Conservation (phyloP, 1,284 basidiomycete genomes). For the Cystobasidiaceae sp. region DNA sequence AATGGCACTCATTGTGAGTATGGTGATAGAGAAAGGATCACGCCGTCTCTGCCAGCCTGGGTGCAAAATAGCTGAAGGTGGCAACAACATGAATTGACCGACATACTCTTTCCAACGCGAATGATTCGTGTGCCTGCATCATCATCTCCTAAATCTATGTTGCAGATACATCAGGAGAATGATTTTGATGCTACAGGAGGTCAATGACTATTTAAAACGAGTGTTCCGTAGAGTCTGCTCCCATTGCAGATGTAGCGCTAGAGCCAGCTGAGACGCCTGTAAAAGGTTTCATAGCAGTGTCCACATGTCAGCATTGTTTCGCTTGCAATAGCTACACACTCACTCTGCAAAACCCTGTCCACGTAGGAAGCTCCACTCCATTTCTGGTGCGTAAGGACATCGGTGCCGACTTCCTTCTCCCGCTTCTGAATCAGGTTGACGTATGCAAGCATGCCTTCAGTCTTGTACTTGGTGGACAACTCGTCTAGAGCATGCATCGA, state of each 20-base stretch:
- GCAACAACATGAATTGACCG: too few species aligned
- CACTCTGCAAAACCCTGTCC: conserved; percentile 67
- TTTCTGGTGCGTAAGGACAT: conserved; percentile 87
- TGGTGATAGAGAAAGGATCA: too few species aligned
- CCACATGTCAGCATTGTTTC: too few species aligned
- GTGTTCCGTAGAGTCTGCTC: conserved; percentile 80
- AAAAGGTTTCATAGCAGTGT: too few species aligned
- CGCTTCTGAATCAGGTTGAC: conserved; percentile 76
- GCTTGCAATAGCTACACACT: too few species aligned
- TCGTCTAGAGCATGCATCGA: conserved; percentile 34
- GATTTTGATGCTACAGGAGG: too few species aligned
- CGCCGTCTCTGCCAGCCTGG: too few species aligned
- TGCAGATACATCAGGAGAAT: too few species aligned
- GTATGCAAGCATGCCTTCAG: conserved; percentile 81
- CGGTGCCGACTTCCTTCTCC: conserved; percentile 84
- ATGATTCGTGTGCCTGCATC: too few species aligned
- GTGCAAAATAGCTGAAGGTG: too few species aligned
- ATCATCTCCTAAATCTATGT: too few species aligned
- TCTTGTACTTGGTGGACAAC: conserved; percentile 56
- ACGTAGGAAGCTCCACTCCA: conserved; percentile 87
- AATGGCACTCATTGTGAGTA: neutral
- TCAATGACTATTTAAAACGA: conserved; percentile 55
- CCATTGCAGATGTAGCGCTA: conserved; percentile 70
- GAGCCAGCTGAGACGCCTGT: conserved; percentile 76
- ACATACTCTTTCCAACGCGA: too few species aligned